phyloP scores from a whole-genome alignment of 2,329 filamentous ascomycete genomes.

The Fonsecaea multimorphosa region DNA sequence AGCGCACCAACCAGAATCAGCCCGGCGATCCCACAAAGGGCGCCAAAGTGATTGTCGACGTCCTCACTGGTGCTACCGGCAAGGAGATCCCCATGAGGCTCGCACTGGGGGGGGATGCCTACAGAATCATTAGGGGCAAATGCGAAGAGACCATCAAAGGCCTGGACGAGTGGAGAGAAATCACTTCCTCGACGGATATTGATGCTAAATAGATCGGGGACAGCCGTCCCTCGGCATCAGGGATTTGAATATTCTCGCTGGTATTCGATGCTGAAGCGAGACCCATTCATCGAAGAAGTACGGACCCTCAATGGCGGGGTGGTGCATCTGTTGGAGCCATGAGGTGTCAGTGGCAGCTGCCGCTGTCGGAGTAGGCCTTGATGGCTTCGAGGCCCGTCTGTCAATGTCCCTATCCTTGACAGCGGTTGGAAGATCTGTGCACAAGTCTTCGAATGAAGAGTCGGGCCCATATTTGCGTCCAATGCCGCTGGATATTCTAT shows the following conservation, averaged over 20 bases:
- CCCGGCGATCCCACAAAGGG: conserved; percentile 64
- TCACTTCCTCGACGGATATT: conserved; percentile 47
- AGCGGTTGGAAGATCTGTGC: too few species aligned
- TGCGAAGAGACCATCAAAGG: conserved; percentile 52
- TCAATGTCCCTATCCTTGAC: too few species aligned
- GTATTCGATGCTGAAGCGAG: too few species aligned
- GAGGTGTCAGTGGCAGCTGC: too few species aligned
- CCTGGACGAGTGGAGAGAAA: conserved; percentile 59
- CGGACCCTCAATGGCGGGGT: too few species aligned
- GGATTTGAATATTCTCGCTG: not conserved
- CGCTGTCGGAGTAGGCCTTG: too few species aligned
- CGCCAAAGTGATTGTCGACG: conserved; percentile 59
- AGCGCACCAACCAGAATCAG: conserved; percentile 56
- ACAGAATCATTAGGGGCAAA: conserved; percentile 53
- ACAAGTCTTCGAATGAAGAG: too few species aligned
- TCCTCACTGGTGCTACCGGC: conserved; percentile 59
- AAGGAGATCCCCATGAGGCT: conserved; percentile 60
- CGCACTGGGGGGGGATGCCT: conserved; percentile 60
- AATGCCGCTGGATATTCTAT: too few species aligned
- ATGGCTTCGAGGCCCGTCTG: too few species aligned
- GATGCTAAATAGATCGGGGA: conserved; percentile 17
- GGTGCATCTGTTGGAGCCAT: too few species aligned
- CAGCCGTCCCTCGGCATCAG: not conserved
- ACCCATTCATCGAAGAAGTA: too few species aligned
- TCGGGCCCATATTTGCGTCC: too few species aligned